A percentile compares a stretch with the other conserved stretches of the same genome.
Evolutionary conservation across 2,329 filamentous ascomycete genomes (phyloP).

Genomic region (Diaporthe vaccinii): DNA sequence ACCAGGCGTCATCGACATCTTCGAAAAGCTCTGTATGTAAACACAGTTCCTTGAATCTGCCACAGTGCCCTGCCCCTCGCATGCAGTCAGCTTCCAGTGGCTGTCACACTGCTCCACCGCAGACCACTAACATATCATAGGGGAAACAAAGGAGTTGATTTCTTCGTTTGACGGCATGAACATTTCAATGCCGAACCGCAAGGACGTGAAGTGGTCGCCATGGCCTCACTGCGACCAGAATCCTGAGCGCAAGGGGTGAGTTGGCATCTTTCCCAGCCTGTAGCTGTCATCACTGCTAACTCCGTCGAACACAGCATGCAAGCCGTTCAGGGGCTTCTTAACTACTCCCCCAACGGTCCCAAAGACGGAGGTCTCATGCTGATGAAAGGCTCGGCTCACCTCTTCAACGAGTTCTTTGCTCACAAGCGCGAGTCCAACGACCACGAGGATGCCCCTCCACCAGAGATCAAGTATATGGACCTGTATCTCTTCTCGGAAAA

Average conservation of each 20-base stretch:
- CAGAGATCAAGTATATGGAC: constrained; percentile 53
- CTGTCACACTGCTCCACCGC: too few species aligned
- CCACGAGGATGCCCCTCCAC: constrained; percentile 48
- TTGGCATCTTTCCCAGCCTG: background rate
- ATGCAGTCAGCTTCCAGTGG: background rate
- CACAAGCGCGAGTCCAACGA: constrained; percentile 49
- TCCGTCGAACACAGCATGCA: constrained; percentile 57
- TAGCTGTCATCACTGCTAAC: background rate
- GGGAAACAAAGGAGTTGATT: constrained; percentile 59
- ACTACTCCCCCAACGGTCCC: constrained; percentile 58
- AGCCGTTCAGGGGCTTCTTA: constrained; percentile 61
- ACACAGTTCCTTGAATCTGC: too few species aligned
- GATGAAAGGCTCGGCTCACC: constrained; percentile 52
- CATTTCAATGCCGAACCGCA: constrained; percentile 48
- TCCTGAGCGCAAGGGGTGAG: constrained; percentile 54
- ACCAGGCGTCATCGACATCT: constrained; percentile 59
- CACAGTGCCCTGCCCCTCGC: constrained; percentile 37
- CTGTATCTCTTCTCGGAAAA: constrained; percentile 47
- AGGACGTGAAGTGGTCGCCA: constrained; percentile 53
- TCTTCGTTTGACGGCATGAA: constrained; percentile 64
- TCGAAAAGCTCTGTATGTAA: constrained; percentile 56
- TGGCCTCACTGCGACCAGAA: constrained; percentile 62
- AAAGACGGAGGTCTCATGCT: constrained; percentile 61
- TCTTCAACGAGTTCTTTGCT: constrained; percentile 50
- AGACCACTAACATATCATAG: background rate